Percentiles rank a stretch among this genome's conserved stretches.
phyloP scores from a whole-genome alignment of 1,284 basidiomycete genomes.

The Amylostereum chailletii region DNA sequence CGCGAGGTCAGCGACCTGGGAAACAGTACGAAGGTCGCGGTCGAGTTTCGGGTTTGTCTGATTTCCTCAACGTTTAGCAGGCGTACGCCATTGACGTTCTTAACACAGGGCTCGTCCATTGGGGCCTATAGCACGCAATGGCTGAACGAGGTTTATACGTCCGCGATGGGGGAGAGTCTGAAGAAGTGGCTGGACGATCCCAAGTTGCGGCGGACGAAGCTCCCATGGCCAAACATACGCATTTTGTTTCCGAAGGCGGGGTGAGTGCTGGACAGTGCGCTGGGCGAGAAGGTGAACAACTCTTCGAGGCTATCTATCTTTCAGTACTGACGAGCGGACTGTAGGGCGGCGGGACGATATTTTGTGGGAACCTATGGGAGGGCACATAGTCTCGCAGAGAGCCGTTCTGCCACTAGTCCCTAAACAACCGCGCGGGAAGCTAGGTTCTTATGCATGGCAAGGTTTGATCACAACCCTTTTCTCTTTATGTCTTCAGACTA shows the following conservation, averaged over 20 bases:
- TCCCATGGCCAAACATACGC: constrained; percentile 52
- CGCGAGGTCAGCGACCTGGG: constrained; percentile 43
- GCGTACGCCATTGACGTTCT: neutral
- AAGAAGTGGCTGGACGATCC: constrained; percentile 56
- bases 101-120: constrained; percentile 61
- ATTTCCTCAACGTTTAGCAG: neutral
- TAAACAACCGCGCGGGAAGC: constrained; percentile 48
- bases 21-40: constrained; percentile 35
- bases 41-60: constrained; percentile 62
- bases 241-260: constrained; percentile 60
- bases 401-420: constrained; percentile 56
- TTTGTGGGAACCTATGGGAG: constrained; percentile 59
- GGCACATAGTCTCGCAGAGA: constrained; percentile 58
- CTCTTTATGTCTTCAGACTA: neutral
- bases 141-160: constrained; percentile 71
- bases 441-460: constrained; percentile 76
- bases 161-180: constrained; percentile 59
- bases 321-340: neutral
- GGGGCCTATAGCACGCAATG: constrained; percentile 69
- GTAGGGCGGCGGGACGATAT: constrained; percentile 41
- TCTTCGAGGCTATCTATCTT: neutral
- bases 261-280: constrained; percentile 49
- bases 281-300: constrained; percentile 45
- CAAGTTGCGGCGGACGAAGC: constrained; percentile 45
- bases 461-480: constrained; percentile 26